Conservation (phyloP, 257 asterid species). For the Primulina tabacum region DNA sequence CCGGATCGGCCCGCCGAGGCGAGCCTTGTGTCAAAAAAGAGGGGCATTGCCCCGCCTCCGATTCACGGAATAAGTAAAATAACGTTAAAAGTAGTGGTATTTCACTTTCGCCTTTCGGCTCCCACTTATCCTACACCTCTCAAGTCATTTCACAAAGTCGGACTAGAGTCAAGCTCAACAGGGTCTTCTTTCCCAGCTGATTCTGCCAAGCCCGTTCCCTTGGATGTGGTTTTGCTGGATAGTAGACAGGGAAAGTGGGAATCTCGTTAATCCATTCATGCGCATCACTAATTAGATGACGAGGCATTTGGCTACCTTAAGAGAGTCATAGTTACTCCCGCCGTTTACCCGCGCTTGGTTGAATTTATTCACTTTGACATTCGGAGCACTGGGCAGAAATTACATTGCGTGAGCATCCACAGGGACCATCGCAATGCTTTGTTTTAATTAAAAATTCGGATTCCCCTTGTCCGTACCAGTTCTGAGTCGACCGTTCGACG, state of each 20-base stretch:
- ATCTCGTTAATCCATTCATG: constrained; percentile 44
- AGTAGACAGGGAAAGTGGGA: too few species aligned
- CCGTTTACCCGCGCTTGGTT: too few species aligned
- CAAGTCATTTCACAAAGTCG: constrained; percentile 35
- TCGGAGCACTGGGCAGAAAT: too few species aligned
- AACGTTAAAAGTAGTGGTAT: constrained; percentile 89
- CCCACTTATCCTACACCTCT: constrained; percentile 7
- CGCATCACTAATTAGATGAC: constrained; percentile 65
- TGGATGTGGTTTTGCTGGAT: too few species aligned
- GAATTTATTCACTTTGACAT: too few species aligned
- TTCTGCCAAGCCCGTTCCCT: constrained; percentile 27
- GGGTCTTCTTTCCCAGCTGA: constrained; percentile 43
- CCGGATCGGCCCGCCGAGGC: too few species aligned
- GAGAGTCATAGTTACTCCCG: constrained; percentile 59
- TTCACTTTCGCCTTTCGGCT: too few species aligned
- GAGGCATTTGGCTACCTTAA: constrained; percentile 78
- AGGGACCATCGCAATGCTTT: constrained; percentile 66
- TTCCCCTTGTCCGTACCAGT: constrained; percentile 53
- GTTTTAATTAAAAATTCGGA: constrained; percentile 54
- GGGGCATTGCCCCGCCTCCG: constrained; percentile 65
- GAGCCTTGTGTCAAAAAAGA: constrained; percentile 68
- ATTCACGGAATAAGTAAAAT: constrained; percentile 84
- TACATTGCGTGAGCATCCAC: constrained; percentile 53
- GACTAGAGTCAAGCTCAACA: constrained; percentile 50
- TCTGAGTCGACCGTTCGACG: too few species aligned